phyloP scores from a whole-genome alignment of 2,329 filamentous ascomycete genomes.

The Rugonectria rugulosa region DNA sequence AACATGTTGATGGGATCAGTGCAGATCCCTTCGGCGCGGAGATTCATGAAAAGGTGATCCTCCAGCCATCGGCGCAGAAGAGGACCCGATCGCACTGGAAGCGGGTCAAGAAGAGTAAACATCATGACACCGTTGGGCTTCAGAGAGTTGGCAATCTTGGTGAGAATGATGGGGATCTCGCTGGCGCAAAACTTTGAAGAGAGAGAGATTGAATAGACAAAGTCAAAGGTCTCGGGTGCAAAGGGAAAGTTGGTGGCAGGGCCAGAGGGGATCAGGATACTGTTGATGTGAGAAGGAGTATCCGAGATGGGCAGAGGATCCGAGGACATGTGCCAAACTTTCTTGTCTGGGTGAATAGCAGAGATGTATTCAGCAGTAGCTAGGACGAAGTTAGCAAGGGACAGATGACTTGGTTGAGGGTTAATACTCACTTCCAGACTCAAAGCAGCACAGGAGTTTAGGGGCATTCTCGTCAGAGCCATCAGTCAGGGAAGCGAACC shows the following conservation, averaged over 20 bases:
- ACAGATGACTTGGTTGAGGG: neutral
- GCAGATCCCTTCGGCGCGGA: slow-evolving; percentile 66
- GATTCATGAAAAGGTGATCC: slow-evolving; percentile 63
- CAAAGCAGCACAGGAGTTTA: slow-evolving; percentile 59
- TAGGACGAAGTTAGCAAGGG: slow-evolving; percentile 32
- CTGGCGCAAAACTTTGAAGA: slow-evolving; percentile 63
- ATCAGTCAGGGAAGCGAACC: neutral
- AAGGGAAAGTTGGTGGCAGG: neutral
- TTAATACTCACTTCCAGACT: slow-evolving; percentile 54
- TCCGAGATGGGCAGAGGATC: slow-evolving; percentile 50
- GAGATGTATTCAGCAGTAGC: slow-evolving; percentile 60
- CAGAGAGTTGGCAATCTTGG: slow-evolving; percentile 64
- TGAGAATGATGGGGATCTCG: slow-evolving; percentile 64
- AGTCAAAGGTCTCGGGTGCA: slow-evolving; percentile 48
- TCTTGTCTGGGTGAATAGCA: slow-evolving; percentile 48
- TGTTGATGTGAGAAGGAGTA: slow-evolving; percentile 47
- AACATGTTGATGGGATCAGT: slow-evolving; percentile 66
- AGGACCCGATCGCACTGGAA: slow-evolving; percentile 62
- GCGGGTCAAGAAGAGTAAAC: slow-evolving; percentile 68
- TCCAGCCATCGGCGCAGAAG: slow-evolving; percentile 68
- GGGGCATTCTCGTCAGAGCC: neutral
- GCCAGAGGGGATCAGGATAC: slow-evolving; percentile 46
- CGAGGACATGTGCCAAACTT: slow-evolving; percentile 56
- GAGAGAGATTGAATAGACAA: slow-evolving; percentile 62
- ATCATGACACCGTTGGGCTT: slow-evolving; percentile 63